Conservation (phyloP, 2,329 filamentous ascomycete species). For the Pyrenophora teres region DNA sequence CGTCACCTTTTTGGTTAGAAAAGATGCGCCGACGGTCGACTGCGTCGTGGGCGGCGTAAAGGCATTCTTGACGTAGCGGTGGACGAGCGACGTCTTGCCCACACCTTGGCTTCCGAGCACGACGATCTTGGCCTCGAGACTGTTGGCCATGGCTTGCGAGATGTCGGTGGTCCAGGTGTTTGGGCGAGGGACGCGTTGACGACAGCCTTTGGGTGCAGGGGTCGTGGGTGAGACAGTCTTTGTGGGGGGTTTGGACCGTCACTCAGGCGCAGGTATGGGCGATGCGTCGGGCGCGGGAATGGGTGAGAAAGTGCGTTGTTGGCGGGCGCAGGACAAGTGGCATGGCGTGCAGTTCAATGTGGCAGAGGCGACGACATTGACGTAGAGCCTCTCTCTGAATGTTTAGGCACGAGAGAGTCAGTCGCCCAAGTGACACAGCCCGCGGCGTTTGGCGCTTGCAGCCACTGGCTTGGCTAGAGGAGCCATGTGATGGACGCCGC, state of each 20-base stretch:
- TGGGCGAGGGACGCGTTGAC: background rate
- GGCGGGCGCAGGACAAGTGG: constrained; percentile 30
- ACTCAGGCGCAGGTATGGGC: constrained; percentile 13
- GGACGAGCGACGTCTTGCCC: constrained; percentile 78
- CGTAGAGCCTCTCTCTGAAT: constrained; percentile 5
- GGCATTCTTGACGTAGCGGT: constrained; percentile 73
- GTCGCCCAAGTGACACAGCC: constrained; percentile 29
- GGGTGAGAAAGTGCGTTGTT: constrained; percentile 21
- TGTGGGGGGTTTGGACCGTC: constrained; percentile 1
- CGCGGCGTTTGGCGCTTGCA: constrained; percentile 34
- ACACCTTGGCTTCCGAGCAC: constrained; percentile 80
- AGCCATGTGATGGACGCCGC: constrained; percentile 35
- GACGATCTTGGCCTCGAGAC: constrained; percentile 80
- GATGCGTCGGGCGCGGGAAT: too few species aligned
- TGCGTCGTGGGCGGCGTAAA: constrained; percentile 64
- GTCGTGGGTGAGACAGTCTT: background rate
- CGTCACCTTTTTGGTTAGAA: constrained; percentile 67
- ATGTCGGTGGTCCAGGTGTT: background rate
- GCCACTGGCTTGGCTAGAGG: constrained; percentile 31
- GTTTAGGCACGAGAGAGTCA: constrained; percentile 9
- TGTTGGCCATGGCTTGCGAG: constrained; percentile 46
- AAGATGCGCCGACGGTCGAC: constrained; percentile 57
- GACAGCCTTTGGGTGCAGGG: background rate
- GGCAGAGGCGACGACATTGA: constrained; percentile 6
- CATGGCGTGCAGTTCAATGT: constrained; percentile 35